A percentile compares a stretch with the other conserved stretches of the same genome.
phyloP scores from a whole-genome alignment of 345 rosid species.

The Leavenworthia alabamica region DNA sequence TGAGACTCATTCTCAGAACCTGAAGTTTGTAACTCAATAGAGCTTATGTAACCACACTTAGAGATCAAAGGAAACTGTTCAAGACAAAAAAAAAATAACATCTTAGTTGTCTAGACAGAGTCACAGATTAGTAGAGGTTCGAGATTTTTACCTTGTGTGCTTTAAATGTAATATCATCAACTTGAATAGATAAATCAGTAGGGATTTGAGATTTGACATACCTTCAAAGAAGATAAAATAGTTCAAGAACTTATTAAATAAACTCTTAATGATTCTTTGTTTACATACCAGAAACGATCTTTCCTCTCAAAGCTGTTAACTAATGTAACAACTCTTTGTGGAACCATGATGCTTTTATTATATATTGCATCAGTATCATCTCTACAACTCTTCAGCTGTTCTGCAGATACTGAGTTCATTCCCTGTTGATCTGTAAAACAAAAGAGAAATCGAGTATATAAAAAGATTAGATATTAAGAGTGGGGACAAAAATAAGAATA shows the following conservation, averaged over 20 bases:
- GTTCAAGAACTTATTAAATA: neutral
- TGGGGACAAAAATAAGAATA: too few relatives aligned
- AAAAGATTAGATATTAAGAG: too few relatives aligned
- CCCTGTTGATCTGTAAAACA: neutral
- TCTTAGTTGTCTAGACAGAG: neutral
- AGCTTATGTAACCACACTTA: conserved; percentile 72
- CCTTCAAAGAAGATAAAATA: conserved; percentile 39
- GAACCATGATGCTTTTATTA: conserved; percentile 44
- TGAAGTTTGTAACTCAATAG: conserved; percentile 54
- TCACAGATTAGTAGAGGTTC: too few relatives aligned
- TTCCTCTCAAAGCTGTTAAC: conserved; percentile 45
- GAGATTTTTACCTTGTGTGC: conserved; percentile 94
- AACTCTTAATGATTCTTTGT: neutral
- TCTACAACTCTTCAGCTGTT: conserved; percentile 28
- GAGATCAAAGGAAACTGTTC: conserved; percentile 76
- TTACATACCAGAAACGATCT: conserved; percentile 53
- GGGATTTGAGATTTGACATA: conserved; percentile 54
- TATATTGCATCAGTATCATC: conserved; percentile 28
- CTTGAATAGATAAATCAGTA: conserved; percentile 58
- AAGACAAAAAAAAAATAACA: conserved; percentile 10
- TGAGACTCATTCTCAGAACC: conserved; percentile 43
- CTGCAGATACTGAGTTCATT: conserved; percentile 28
- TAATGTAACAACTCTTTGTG: conserved; percentile 35
- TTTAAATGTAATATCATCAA: conserved; percentile 51
- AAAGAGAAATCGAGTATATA: neutral